These are phyloP conservation scores for Orychophragmus violaceus DNA, from an alignment of 345 rosid species.

Conservation along the genomic window DNA sequence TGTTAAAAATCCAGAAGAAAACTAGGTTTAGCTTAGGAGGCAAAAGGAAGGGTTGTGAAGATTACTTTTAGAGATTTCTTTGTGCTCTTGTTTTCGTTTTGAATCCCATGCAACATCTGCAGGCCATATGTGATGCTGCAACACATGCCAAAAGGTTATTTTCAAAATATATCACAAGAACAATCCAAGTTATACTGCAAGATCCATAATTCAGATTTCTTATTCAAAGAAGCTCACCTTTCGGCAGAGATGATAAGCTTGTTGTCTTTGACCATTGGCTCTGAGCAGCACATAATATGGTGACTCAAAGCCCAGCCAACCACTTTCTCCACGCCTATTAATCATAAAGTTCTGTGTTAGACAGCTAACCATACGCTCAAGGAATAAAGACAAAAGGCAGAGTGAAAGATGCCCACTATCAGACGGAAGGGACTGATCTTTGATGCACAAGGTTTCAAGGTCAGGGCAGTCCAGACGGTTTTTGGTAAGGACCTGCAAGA, in stretches of 20 bases:
- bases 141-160: slow-evolving; percentile 5
- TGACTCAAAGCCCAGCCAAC: slow-evolving; percentile 87
- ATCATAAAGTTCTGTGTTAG: not conserved
- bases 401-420: slow-evolving; percentile 50
- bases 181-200: not conserved
- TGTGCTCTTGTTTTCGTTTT: slow-evolving; percentile 60
- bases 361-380: not conserved
- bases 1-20: not conserved
- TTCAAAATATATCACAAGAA: not conserved
- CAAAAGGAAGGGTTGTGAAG: not conserved
- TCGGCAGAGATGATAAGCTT: slow-evolving; percentile 61
- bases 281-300: slow-evolving; percentile 64
- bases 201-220: not conserved
- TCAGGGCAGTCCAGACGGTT: slow-evolving; percentile 67
- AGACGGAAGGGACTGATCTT: slow-evolving; percentile 66
- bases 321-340: slow-evolving; percentile 77
- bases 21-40: not conserved
- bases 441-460: slow-evolving; percentile 61
- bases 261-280: slow-evolving; percentile 47
- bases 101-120: slow-evolving; percentile 54
- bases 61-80: slow-evolving; percentile 77
- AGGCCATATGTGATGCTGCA: slow-evolving; percentile 63
- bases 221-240: slow-evolving; percentile 41
- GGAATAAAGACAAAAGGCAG: not conserved
- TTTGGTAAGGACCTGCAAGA: slow-evolving; percentile 56